Percentiles rank a stretch among this genome's conserved stretches.
Evolutionary conservation across 805 yeast species (phyloP).

Genomic region (Candida insectalens): DNA sequence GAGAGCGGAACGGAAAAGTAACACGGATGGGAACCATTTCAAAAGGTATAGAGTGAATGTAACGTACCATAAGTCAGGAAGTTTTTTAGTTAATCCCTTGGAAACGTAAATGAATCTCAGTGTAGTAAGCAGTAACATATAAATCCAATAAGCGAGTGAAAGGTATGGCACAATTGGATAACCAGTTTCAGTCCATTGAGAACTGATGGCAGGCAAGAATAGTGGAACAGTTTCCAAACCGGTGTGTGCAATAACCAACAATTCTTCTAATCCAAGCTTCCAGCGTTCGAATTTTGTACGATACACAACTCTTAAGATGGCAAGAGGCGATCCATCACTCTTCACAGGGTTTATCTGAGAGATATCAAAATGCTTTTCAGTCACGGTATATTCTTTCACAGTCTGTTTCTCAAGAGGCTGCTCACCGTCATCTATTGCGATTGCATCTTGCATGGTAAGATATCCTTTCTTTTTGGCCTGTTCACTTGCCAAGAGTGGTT

Average conservation of each 20-base stretch:
- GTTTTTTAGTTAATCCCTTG: conserved; percentile 14
- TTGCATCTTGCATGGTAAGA: not conserved
- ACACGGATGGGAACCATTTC: conserved; percentile 33
- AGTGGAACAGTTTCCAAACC: conserved; percentile 27
- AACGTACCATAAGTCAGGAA: conserved; percentile 58
- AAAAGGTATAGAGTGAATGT: conserved; percentile 43
- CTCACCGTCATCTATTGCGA: not conserved
- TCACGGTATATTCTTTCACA: conserved; percentile 15
- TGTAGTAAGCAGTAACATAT: conserved; percentile 28
- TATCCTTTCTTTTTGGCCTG: no score
- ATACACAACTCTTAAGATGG: conserved; percentile 34
- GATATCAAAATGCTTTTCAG: conserved; percentile 59
- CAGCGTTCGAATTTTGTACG: conserved; percentile 44
- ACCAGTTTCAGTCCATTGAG: conserved; percentile 26
- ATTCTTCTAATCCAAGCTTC: conserved; percentile 38
- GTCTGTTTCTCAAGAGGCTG: not conserved
- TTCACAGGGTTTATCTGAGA: conserved; percentile 41
- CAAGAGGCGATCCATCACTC: conserved; percentile 56
- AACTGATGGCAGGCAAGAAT: conserved; percentile 19
- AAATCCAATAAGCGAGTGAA: conserved; percentile 33
- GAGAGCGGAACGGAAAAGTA: conserved; percentile 50
- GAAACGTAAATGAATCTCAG: conserved; percentile 31
- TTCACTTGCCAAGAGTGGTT: no score
- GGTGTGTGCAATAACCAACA: conserved; percentile 29
- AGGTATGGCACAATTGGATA: conserved; percentile 10